Percentiles rank a stretch among this genome's conserved stretches.
These are phyloP conservation scores for Hypomontagnella monticulosa DNA, from an alignment of 495 filamentous ascomycete species.

Conservation along the genomic window DNA sequence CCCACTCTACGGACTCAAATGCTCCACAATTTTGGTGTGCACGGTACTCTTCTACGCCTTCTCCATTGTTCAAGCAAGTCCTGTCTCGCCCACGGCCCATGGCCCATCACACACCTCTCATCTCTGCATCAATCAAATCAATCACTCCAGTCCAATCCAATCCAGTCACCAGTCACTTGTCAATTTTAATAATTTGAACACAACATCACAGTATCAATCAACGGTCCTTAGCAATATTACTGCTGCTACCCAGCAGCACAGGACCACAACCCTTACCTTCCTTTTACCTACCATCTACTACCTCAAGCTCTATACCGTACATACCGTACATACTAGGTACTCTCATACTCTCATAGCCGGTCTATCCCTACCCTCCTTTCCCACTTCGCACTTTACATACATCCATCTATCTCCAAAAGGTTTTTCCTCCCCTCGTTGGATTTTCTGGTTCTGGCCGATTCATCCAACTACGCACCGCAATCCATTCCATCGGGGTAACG, in stretches of 20 bases:
- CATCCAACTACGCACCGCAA: conserved; percentile 3
- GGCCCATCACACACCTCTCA: conserved; percentile 26
- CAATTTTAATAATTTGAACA: conserved; percentile 21
- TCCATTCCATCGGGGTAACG: conserved; percentile 14
- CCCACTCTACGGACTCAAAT: too few relatives aligned
- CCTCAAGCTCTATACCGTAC: neutral
- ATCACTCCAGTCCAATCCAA: too few relatives aligned
- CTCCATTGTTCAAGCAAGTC: neutral
- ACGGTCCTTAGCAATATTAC: conserved; percentile 9
- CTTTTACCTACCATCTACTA: neutral
- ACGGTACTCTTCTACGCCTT: conserved; percentile 19
- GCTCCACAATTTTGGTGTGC: conserved; percentile 34
- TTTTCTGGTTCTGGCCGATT: conserved; percentile 18
- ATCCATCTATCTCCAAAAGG: conserved; percentile 27
- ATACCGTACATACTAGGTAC: neutral
- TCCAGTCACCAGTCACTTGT: conserved; percentile 36
- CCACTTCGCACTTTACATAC: conserved; percentile 13
- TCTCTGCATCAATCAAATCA: conserved; percentile 12
- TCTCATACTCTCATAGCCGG: conserved; percentile 21
- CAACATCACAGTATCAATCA: neutral
- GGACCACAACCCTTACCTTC: neutral
- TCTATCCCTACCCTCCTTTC: conserved; percentile 28
- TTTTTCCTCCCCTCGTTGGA: conserved; percentile 34
- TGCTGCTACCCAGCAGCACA: conserved; percentile 15
- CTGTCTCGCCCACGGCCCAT: neutral